Percentiles rank a stretch among this genome's conserved stretches.
Conservation (phyloP, 371 early-diverging fungal species). For the Mortierella sp. region DNA sequence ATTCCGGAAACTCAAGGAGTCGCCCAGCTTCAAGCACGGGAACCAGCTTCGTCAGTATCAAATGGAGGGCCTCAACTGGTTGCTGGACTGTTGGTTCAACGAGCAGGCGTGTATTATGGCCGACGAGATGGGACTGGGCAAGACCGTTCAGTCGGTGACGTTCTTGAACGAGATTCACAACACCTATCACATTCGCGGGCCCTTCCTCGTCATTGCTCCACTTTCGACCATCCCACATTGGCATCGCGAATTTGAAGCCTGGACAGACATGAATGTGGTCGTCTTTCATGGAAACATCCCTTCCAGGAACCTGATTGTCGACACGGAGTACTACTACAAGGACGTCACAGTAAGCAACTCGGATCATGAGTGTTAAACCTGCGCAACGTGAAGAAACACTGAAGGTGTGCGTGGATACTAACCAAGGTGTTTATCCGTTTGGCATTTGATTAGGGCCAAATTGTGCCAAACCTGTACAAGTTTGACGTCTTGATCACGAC, state of each 20-base stretch:
- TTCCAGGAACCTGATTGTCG: slow-evolving; percentile 71
- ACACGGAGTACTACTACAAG: slow-evolving; percentile 82
- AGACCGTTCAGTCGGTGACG: slow-evolving; percentile 87
- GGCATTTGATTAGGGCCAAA: slow-evolving; percentile 24
- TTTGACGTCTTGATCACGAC: slow-evolving; percentile 92
- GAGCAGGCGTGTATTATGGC: slow-evolving; percentile 83
- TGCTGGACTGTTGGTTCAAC: slow-evolving; percentile 79
- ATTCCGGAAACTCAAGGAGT: slow-evolving; percentile 75
- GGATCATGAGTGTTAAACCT: not conserved
- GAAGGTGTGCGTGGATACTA: not conserved
- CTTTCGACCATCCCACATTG: slow-evolving; percentile 84
- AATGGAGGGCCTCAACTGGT: slow-evolving; percentile 82
- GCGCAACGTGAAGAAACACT: not conserved
- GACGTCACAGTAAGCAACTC: slow-evolving; percentile 55
- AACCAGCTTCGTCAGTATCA: slow-evolving; percentile 82
- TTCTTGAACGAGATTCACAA: slow-evolving; percentile 78
- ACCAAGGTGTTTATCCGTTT: not conserved
- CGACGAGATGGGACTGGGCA: slow-evolving; percentile 91
- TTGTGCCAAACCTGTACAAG: slow-evolving; percentile 65
- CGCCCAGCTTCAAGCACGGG: slow-evolving; percentile 78
- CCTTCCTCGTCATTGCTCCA: slow-evolving; percentile 86
- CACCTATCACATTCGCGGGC: slow-evolving; percentile 72
- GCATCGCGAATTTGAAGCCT: slow-evolving; percentile 82
- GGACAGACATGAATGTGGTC: slow-evolving; percentile 84
- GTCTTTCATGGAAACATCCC: slow-evolving; percentile 78